Evolutionary conservation across 148 eudicot species (phyloP).

Genomic region (Oxyria digyna): DNA sequence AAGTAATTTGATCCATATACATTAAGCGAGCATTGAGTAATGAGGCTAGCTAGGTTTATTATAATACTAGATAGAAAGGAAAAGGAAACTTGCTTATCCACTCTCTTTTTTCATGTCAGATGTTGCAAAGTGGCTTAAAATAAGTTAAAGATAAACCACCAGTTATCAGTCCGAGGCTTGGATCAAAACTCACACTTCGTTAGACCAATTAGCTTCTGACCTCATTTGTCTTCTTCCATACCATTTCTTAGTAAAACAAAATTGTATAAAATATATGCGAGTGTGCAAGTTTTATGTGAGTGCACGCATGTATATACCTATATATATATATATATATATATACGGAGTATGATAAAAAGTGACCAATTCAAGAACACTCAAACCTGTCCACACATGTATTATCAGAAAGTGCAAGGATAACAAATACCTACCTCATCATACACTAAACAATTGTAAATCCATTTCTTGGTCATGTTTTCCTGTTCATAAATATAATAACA

Average conservation of each 20-base stretch:
- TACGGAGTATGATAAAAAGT: no score
- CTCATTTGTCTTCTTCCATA: background rate
- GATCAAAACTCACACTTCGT: background rate
- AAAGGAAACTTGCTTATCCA: no score
- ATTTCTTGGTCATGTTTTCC: background rate
- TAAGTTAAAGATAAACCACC: background rate
- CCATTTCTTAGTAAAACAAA: background rate
- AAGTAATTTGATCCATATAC: no score
- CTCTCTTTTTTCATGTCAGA: no score
- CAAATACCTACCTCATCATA: no score
- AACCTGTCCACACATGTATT: conserved; percentile 2
- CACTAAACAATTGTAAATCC: no score
- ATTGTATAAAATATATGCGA: no score
- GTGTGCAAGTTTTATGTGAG: background rate
- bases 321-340: no score
- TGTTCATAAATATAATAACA: background rate
- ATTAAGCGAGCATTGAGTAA: no score
- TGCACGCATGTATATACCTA: background rate
- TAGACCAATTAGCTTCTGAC: background rate
- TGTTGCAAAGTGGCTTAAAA: background rate
- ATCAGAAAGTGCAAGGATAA: background rate
- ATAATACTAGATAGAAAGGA: no score
- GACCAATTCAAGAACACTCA: no score
- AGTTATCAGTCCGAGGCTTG: background rate
- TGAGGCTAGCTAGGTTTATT: no score